Percentiles rank a stretch among this genome's conserved stretches.
These are phyloP conservation scores for Lanmaoa pseudosensibilis DNA, from an alignment of 768 basidiomycete genomes.

Conservation along the genomic window DNA sequence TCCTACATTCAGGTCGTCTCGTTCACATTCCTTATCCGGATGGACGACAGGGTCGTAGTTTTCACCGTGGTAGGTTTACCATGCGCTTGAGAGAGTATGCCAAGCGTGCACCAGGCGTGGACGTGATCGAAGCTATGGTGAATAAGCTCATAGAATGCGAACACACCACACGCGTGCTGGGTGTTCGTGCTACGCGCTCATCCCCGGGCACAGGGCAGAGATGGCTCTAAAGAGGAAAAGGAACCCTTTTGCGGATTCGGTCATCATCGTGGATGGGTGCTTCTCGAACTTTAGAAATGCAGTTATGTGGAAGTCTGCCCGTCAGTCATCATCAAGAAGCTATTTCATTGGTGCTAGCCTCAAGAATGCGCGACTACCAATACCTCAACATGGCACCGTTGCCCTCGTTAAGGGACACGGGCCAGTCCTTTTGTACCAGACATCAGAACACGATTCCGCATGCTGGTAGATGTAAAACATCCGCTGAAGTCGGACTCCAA, in stretches of 20 bases:
- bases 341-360: constrained; percentile 87
- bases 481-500: constrained; percentile 83
- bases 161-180: constrained; percentile 52
- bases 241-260: constrained; percentile 72
- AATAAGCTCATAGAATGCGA: constrained; percentile 68
- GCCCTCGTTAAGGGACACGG: constrained; percentile 77
- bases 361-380: constrained; percentile 71
- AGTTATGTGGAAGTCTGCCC: constrained; percentile 54
- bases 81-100: constrained; percentile 73
- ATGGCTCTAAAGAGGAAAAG: constrained; percentile 40
- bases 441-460: constrained; percentile 82
- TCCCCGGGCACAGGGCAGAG: constrained; percentile 39
- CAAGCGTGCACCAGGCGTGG: constrained; percentile 58
- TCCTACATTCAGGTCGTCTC: constrained; percentile 55
- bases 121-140: constrained; percentile 83
- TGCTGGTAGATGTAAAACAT: constrained; percentile 86
- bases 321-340: constrained; percentile 58
- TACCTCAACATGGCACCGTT: constrained; percentile 81
- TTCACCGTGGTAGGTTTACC: constrained; percentile 93
- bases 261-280: constrained; percentile 91
- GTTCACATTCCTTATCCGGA: constrained; percentile 91
- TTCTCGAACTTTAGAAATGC: constrained; percentile 85
- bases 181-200: constrained; percentile 58
- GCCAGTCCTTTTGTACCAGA: constrained; percentile 92
- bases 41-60: constrained; percentile 71